Percentiles rank a stretch among this genome's conserved stretches.
These are phyloP conservation scores for Pueraria montana DNA, from an alignment of 306 rosid species.

Conservation along the genomic window DNA sequence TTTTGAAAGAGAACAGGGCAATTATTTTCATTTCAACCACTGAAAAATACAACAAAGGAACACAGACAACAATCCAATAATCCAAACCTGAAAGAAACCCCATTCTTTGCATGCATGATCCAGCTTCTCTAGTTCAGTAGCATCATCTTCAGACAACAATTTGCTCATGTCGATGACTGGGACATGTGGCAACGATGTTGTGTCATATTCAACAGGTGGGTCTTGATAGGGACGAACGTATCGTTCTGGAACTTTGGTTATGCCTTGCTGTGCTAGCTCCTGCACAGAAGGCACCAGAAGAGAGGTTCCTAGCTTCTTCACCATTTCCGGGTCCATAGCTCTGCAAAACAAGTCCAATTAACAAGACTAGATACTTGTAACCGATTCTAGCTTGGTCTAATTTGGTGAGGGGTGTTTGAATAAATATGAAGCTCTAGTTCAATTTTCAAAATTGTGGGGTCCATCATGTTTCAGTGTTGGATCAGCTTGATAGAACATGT, in stretches of 20 bases:
- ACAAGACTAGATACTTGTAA: neutral
- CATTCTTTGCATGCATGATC: constrained; percentile 58
- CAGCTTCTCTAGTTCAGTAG: constrained; percentile 49
- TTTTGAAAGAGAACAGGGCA: neutral
- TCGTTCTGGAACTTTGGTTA: constrained; percentile 49
- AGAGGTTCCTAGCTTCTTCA: constrained; percentile 14
- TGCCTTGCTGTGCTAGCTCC: constrained; percentile 43
- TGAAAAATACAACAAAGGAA: neutral
- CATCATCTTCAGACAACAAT: constrained; percentile 44
- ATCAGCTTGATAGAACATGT: too few relatives aligned
- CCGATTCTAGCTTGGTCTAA: neutral
- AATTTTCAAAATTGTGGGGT: too few relatives aligned
- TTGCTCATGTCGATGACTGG: constrained; percentile 57
- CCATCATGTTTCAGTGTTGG: too few relatives aligned
- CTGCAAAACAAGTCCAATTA: neutral
- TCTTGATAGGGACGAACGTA: constrained; percentile 57
- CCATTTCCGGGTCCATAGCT: neutral
- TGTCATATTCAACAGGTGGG: neutral
- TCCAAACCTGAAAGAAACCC: constrained; percentile 61
- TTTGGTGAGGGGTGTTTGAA: neutral
- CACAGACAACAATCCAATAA: neutral
- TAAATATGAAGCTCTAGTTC: neutral
- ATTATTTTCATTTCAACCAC: neutral
- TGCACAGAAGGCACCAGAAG: constrained; percentile 48
- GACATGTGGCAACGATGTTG: constrained; percentile 38